Evolutionary conservation across 129 eudicot species (phyloP), one percentile per base, ranked within the genome.

Genomic region (Chrysanthemum makinoi): DNA sequence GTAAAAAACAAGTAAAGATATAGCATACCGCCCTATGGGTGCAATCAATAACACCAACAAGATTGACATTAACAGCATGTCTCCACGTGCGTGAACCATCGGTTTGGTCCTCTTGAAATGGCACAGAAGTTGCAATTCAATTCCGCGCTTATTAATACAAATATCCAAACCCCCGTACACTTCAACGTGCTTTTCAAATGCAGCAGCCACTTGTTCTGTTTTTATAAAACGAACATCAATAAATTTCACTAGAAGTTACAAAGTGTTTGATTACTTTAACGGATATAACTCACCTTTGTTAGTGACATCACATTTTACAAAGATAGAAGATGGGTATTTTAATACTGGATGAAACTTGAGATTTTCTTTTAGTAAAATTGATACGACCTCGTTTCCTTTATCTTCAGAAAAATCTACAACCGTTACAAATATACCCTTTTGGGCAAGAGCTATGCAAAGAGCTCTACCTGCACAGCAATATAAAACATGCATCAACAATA

Each of bases 121-220:
- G 84, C 63, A 87, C 66, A 6, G 84, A 60, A 85, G 76, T 83
- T 20, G 70, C 56, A 68, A 85, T 89, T 13, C 95, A n/a, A n/a
- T n/a, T n/a, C 98, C 10, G 98, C 98, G 75, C 68, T n/a, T 72
- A 74, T 84, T 87, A 15, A 93, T 89, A 80, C 98, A 93, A 43
- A 93, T 89, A 82, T 93, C 98, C 87, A 93, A 82, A 65, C 95
- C 90, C 39, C 95, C 90, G 69, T 85, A 93, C 33, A 87, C 75
- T 44, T 54, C 86, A 15, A 85, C 30, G 55, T 93, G 98, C 56
- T 79, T 87, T 69, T 70, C 59, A 69, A 94, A 89, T 68, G 98
- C 98, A 72, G 87, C 88, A 51, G 85, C 60, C 17, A 94, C 80
- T 75, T 85, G 87, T 74, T 77, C 98, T 93, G 83, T 62, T 62